Conservation (phyloP, 2,329 filamentous ascomycete species). For the Lasiodiplodia hormozganensis region DNA sequence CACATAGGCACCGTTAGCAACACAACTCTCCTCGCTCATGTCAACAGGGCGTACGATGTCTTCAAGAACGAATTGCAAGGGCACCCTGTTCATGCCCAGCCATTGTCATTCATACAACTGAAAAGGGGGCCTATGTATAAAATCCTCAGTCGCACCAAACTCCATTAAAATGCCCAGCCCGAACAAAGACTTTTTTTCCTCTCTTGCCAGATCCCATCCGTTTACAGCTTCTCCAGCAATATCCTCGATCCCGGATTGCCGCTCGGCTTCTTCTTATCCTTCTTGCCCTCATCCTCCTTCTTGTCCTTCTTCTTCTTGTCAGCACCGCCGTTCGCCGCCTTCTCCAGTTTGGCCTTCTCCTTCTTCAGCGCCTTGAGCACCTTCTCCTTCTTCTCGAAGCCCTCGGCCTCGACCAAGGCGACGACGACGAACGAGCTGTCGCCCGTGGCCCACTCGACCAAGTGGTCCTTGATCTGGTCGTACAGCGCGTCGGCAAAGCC, state of each 20-base stretch:
- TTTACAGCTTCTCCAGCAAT: constrained; percentile 47
- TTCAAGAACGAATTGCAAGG: background rate
- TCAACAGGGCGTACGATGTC: background rate
- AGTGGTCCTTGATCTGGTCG: constrained; percentile 74
- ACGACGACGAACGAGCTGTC: constrained; percentile 87
- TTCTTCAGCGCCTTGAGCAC: constrained; percentile 74
- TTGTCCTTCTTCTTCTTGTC: constrained; percentile 51
- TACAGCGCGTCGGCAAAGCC: constrained; percentile 85
- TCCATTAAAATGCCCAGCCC: background rate
- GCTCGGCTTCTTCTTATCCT: constrained; percentile 39
- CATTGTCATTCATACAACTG: background rate
- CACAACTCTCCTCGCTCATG: background rate
- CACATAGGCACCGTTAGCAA: background rate
- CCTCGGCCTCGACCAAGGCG: constrained; percentile 74
- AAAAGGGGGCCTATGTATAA: background rate
- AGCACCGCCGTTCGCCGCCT: constrained; percentile 66
- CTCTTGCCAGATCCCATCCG: background rate
- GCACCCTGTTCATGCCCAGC: background rate
- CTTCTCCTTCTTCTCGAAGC: constrained; percentile 70
- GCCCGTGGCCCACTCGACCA: constrained; percentile 85
- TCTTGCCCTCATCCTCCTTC: constrained; percentile 49
- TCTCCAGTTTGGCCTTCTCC: constrained; percentile 73
- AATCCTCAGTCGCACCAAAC: background rate
- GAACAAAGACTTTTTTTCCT: background rate
- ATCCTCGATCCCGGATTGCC: constrained; percentile 57